Evolutionary conservation across 2,329 filamentous ascomycete species (phyloP), one percentile per base, ranked within the genome.

Genomic region (Colletotrichum aenigma): DNA sequence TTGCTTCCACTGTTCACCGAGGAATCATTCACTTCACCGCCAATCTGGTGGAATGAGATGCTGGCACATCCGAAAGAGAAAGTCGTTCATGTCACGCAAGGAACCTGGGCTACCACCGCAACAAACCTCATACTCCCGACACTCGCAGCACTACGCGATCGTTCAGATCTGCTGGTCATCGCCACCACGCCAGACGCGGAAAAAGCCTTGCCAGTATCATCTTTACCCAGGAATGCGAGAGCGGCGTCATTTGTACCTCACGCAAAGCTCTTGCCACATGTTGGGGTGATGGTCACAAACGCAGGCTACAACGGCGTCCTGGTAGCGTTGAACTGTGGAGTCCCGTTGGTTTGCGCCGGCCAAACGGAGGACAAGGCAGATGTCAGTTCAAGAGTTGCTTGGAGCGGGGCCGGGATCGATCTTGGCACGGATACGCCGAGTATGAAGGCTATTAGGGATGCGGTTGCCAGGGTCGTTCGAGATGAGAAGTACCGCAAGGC

Each of bases 321-420:
- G 2, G 71, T 72, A 1, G 79, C 78, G 1, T 67, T 80, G n/a
- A 58, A 32, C 24, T 76, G 75, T 36, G 79, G 78, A 24, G 78
- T 80, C 0, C 79, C 79, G 18, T 67, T 80, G 2, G 76, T 80
- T 1, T 79, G 78, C 38, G 79, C 79, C 3, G 78, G 78, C 0
- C 71, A 72, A 9, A 73, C 71, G 30, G 78, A 79, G 69, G 78
- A 80, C 43, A 80, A 79, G 67, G 79, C 81, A 1, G 85, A 88
- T 73, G 76, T 76, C 1, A 78, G 78, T 62, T 74, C 72, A 4
- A 69, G 79, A 10, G 79, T 80, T 10, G 78, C 78, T 10, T 78
- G 77, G 78, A 75, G 74, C 5, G 79, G 78, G 16, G 79, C 77
- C 2, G 79, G 78, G 21, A 71, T 80, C 43, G 78, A 80, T 48